These are phyloP conservation scores for Chrysosporium keratinophilum DNA, from an alignment of 2,329 filamentous ascomycete genomes.

Conservation along the genomic window DNA sequence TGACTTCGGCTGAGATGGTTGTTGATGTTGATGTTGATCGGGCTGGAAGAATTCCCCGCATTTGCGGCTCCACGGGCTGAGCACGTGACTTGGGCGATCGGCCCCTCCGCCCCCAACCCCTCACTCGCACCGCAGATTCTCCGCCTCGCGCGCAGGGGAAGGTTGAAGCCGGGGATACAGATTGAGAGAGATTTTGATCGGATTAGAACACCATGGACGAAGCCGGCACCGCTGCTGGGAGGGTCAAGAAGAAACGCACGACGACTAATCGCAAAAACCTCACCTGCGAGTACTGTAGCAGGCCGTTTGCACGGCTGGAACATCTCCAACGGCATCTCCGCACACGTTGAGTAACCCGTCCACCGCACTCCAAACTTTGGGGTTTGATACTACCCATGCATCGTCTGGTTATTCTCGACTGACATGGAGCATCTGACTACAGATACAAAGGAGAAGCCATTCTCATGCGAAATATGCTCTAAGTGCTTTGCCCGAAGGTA, in stretches of 20 bases:
- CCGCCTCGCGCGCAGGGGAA: conserved; percentile 10
- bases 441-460: conserved; percentile 43
- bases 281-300: conserved; percentile 40
- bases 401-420: conserved; percentile 15
- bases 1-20: neutral
- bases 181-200: neutral
- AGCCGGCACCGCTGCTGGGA: conserved; percentile 27
- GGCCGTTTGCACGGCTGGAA: conserved; percentile 40
- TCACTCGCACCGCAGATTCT: conserved; percentile 8
- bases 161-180: conserved; percentile 3
- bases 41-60: conserved; percentile 4
- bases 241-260: conserved; percentile 34
- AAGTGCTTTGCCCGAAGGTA: conserved; percentile 42
- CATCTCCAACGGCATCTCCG: conserved; percentile 44
- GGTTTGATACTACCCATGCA: neutral
- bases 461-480: conserved; percentile 41
- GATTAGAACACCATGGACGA: conserved; percentile 28
- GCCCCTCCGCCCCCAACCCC: conserved; percentile 4
- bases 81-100: conserved; percentile 3
- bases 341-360: conserved; percentile 37
- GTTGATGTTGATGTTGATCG: neutral
- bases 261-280: conserved; percentile 37
- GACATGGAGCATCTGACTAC: conserved; percentile 18
- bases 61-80: neutral
- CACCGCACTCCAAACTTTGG: conserved; percentile 5